Base-by-base conservation (phyloP, 2,329 filamentous ascomycete species). In the Cladosporium sp. region DNA sequence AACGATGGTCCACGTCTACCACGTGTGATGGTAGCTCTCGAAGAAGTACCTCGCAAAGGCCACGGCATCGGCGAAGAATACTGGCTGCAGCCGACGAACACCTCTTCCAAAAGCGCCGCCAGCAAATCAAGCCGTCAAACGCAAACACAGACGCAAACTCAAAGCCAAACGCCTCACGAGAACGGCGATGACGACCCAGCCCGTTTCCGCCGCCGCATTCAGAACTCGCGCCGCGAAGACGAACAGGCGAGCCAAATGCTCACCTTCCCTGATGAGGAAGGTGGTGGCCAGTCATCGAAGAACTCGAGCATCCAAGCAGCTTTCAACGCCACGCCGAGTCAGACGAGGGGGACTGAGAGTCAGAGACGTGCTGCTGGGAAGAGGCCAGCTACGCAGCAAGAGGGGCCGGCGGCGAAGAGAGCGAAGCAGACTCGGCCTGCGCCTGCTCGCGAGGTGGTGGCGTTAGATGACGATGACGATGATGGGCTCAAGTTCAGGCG, bases 51-150 rank as follows among this genome's bases (percentile, higher is more conserved):
- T 61, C 78, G 78, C 43, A 88, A 88, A 59, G 81, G 82, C 29
- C 86, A 85, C 61, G 87, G 87, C 2, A 79, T 90, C 20, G 85
- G 86, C 1, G 86, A 90, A 44, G 80, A 85, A 40, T 89, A 90
- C 69, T 92, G 88, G 84, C 74, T 87, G 1, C 50, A 60, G 20
- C 53, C 34, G 5, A 37, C 43, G 17, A 36, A 36, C 32, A 27
- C 43, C 12, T 15, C 61, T 2, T 56, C 62, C 13, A 50, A 44
- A 42, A n/a, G 53, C 50, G 17, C 54, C 54, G n/a, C 54, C 50
- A n/a, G 57, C 60, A 45, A 53, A 45, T 34, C 51, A 54, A 50
- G 52, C 18, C 34, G 55, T 56, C 24, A 57, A 60, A 49, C 50
- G 47, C 55, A 56, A 38, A 51, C 52, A 4, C 56, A 58, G 34